Base-by-base conservation (phyloP, 306 rosid genomes). In the Betula pendula region DNA sequence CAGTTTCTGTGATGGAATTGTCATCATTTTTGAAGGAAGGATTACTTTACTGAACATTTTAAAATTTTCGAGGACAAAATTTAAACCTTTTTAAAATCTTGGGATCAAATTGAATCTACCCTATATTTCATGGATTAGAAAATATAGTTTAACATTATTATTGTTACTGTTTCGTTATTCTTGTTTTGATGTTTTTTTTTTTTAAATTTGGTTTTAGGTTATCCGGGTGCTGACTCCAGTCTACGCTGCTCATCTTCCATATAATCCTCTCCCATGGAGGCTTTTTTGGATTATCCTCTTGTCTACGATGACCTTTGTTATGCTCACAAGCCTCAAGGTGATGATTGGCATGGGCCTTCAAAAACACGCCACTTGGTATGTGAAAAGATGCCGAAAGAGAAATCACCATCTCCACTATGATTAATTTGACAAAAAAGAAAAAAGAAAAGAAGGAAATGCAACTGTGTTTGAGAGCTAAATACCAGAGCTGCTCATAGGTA, bases 201-300 rank as follows among this genome's bases (percentile, higher is more conserved):
- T 29, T 75, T 81, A 43, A 52, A 27, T 69, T 51, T 74, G 20
- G 73, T 69, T 59, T 76, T 77, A 95, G 99, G 99, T 95, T 42
- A 92, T 95, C 77, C 91, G 99, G 49, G 99, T 95, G 79, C 84
- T 95, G 73, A 88, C 99, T 79, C 99, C 99, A 0, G 97, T 95
- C 44, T 95, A 87, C 78, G 85, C 93, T 67, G 96, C 96, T 71
- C 85, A 80, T 79, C 88, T 95, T 80, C 97, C 97, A 14, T 79
- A 44, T 84, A 70, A 86, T 77, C 92, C 96, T 56, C 85, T 92
- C 50, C 97, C 87, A 5, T 92, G 91, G 97, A 95, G 85, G 78
- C 75, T 89, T 72, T 88, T 92, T 65, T 90, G 91, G 87, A 82
- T 85, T 69, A 52, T 89, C 33, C 73, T 95, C 53, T 90, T 88